phyloP scores from a whole-genome alignment of 495 filamentous ascomycete genomes.

The Pyrenopolyporus hunteri region DNA sequence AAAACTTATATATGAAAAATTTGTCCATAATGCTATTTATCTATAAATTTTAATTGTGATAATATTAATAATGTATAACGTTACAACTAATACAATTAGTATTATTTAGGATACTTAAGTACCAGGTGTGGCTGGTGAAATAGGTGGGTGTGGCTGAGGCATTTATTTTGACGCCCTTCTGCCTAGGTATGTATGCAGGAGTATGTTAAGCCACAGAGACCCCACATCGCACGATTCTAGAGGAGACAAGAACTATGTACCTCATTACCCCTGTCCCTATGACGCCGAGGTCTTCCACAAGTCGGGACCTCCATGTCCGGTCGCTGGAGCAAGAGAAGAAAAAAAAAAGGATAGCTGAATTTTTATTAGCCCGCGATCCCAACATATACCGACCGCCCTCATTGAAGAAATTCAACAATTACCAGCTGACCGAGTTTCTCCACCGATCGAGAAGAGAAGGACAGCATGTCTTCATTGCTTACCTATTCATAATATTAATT shows the following conservation, averaged over 20 bases:
- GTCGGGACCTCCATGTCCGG: constrained; percentile 21
- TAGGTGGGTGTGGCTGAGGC: no score
- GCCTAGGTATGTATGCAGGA: no score
- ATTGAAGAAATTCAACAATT: constrained; percentile 33
- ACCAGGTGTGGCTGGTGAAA: no score
- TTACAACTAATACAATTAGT: no score
- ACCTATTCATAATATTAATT: constrained; percentile 20
- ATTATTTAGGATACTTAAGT: no score
- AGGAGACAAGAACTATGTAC: constrained; percentile 23
- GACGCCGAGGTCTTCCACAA: constrained; percentile 35
- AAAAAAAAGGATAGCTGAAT: constrained; percentile 32
- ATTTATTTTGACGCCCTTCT: no score
- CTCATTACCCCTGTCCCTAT: constrained; percentile 35
- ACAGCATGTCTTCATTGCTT: constrained; percentile 27
- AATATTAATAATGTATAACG: no score
- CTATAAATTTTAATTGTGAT: no score
- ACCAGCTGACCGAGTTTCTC: constrained; percentile 11
- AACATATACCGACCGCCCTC: constrained; percentile 22
- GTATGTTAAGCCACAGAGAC: not conserved
- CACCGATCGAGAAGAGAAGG: constrained; percentile 15
- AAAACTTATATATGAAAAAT: no score
- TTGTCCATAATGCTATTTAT: no score
- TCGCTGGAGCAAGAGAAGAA: constrained; percentile 24
- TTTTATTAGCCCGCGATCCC: constrained; percentile 34
- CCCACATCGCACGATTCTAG: constrained; percentile 23